Percentiles rank a stretch among this genome's conserved stretches.
phyloP scores from a whole-genome alignment of 225 moss, liverwort and hornwort genomes.

The Takakia lepidozioides region DNA sequence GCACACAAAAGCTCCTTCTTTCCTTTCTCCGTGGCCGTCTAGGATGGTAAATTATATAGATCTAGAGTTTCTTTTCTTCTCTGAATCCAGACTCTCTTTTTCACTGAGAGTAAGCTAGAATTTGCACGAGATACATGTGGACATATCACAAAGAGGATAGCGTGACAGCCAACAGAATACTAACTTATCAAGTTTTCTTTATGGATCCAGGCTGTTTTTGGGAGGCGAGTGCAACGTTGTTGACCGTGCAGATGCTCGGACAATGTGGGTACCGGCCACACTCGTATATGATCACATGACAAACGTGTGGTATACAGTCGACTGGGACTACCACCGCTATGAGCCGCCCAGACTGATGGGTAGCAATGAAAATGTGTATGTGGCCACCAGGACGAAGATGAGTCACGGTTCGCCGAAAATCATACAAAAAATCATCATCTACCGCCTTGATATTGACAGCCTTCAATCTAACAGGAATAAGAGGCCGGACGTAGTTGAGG shows the following conservation, averaged over 20 bases:
- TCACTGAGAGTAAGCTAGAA: too few relatives aligned
- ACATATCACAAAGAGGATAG: too few relatives aligned
- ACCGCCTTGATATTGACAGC: not conserved
- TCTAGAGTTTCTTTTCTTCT: too few relatives aligned
- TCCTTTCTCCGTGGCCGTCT: too few relatives aligned
- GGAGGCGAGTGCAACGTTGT: not conserved
- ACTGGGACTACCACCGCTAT: conserved; percentile 4
- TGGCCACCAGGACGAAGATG: not conserved
- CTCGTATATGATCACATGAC: not conserved
- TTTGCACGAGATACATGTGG: too few relatives aligned
- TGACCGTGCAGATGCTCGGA: too few relatives aligned
- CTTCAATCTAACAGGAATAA: conserved; percentile 1
- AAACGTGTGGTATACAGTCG: not conserved
- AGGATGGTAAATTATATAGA: too few relatives aligned
- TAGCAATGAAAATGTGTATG: not conserved
- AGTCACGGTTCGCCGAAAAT: not conserved
- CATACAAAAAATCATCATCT: not conserved
- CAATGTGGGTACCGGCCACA: not conserved
- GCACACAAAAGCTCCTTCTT: too few relatives aligned
- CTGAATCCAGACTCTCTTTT: too few relatives aligned
- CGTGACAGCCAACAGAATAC: too few relatives aligned
- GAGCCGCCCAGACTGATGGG: conserved; percentile 1
- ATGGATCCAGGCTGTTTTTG: not conserved
- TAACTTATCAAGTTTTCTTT: too few relatives aligned
- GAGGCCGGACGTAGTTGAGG: not conserved